Base-by-base conservation (phyloP, 2,329 filamentous ascomycete species). In the Teratosphaeria viscida region DNA sequence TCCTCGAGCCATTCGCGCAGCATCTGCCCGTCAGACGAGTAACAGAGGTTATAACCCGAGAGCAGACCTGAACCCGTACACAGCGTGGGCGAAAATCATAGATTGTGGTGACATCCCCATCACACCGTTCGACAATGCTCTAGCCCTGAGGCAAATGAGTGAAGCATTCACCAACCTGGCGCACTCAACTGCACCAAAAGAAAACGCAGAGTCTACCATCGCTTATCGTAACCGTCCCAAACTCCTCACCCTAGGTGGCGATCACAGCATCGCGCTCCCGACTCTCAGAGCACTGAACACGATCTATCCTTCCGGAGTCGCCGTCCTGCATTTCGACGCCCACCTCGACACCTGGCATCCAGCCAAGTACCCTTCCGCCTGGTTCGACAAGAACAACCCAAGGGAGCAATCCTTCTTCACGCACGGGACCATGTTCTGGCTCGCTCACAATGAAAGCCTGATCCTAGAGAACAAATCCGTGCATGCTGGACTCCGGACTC, bases 51-150 rank as follows among this genome's bases (percentile, higher is more conserved):
- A 88, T 81, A 96, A 96, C 74, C 83, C 88, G 2, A 85, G 90
- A 26, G 90, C 90, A 1, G 82, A 81, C 47, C 81, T 96, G 65
- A 96, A 96, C 73, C 90, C 92, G 0, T 96, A 94, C 76, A 78
- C 79, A 49, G 87, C 82, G 58, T 92, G 88, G 87, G 88, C 89
- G 0, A 84, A 78, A 47, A 84, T 96, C 61, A 78, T 92, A 56
- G 92, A 96, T 77, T 96, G 92, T 73, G 92, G 92, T 54, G 92
- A 96, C 71, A 90, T 96, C 59, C 90, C 92, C 32, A 80, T 95
- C 65, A 89, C 87, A 0, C 91, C 91, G 0, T 87, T 95, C 66
- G 90, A 96, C 76, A 96, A 96, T 72, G 84, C 79, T 1, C 78
- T 95, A 16, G 92, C 92, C 0, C 77, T 92, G 58, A 78, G 81